These are phyloP conservation scores for Solanum hybrid DNA, from an alignment of 305 asterid genomes.

Conservation along the genomic window DNA sequence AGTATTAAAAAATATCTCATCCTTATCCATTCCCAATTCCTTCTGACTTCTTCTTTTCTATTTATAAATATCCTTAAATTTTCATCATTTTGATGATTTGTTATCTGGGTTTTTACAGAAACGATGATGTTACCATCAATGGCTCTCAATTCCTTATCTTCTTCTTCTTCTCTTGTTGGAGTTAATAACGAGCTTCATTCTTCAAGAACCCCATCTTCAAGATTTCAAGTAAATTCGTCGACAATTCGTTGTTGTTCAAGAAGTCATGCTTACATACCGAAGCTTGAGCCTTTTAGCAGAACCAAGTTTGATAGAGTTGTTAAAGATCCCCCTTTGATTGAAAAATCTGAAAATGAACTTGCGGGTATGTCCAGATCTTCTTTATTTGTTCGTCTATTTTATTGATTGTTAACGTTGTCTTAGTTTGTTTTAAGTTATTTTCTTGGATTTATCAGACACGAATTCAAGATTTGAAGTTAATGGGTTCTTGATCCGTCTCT, in stretches of 20 bases:
- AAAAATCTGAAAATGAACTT: conserved; percentile 60
- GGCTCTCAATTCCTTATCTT: conserved; percentile 22
- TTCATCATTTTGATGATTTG: not conserved
- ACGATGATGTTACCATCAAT: conserved; percentile 33
- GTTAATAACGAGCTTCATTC: conserved; percentile 11
- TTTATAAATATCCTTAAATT: not conserved
- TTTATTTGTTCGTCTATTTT: not conserved
- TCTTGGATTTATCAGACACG: not conserved
- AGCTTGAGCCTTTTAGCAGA: conserved; percentile 82
- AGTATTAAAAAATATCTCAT: conserved; percentile 25
- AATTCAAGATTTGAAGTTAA: not conserved
- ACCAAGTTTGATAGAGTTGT: conserved; percentile 56
- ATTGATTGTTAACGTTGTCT: not conserved
- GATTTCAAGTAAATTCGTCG: conserved; percentile 14
- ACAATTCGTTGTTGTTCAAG: conserved; percentile 48
- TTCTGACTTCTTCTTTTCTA: not conserved
- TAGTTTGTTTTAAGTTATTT: not conserved
- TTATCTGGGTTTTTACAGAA: not conserved
- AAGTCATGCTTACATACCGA: conserved; percentile 42
- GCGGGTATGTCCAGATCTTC: conserved; percentile 38
- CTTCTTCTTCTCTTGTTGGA: conserved; percentile 11
- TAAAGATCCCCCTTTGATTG: conserved; percentile 76
- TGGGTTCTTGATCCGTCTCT: not conserved
- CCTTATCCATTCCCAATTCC: conserved; percentile 36
- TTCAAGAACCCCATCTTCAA: conserved; percentile 12